These are phyloP conservation scores for Xanthoconium purpureum DNA, from an alignment of 768 basidiomycete species.

Conservation along the genomic window DNA sequence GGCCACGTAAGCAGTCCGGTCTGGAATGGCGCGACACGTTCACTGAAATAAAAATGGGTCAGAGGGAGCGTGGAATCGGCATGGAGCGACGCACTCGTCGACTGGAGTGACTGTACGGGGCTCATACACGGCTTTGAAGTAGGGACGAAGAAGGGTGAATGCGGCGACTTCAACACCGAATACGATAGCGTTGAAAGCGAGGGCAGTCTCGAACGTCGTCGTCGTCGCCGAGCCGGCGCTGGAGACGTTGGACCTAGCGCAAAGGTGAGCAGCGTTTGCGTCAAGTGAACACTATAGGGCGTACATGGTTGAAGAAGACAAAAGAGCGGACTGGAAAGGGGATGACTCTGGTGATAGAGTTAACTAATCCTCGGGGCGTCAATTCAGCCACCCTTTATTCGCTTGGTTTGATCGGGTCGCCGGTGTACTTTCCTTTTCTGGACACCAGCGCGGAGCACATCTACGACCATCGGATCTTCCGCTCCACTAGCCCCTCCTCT, in stretches of 20 bases:
- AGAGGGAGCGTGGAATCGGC: neutral
- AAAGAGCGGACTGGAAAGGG: constrained; percentile 15
- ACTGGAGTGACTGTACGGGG: constrained; percentile 70
- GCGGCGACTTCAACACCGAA: constrained; percentile 66
- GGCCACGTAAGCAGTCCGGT: constrained; percentile 62
- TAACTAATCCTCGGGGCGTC: neutral
- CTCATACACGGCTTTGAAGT: constrained; percentile 87
- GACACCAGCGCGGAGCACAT: neutral
- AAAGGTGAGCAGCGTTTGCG: neutral
- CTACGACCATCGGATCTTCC: neutral
- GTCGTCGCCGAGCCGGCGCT: constrained; percentile 64
- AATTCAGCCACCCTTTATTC: neutral
- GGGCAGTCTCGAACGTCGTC: constrained; percentile 75
- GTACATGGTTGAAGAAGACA: constrained; percentile 22
- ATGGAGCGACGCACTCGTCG: constrained; percentile 35
- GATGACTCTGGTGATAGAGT: neutral
- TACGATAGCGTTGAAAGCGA: constrained; percentile 76
- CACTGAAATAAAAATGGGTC: constrained; percentile 34
- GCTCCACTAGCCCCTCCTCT: neutral
- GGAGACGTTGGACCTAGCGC: constrained; percentile 37
- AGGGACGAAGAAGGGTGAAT: constrained; percentile 81
- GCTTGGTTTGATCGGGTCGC: constrained; percentile 13
- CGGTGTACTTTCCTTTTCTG: constrained; percentile 11
- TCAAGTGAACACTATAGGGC: neutral
- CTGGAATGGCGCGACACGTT: constrained; percentile 56